A percentile compares a stretch with the other conserved stretches of the same genome.
Conservation (phyloP, 2,329 filamentous ascomycete species). For the Aspergillus clavatus region DNA sequence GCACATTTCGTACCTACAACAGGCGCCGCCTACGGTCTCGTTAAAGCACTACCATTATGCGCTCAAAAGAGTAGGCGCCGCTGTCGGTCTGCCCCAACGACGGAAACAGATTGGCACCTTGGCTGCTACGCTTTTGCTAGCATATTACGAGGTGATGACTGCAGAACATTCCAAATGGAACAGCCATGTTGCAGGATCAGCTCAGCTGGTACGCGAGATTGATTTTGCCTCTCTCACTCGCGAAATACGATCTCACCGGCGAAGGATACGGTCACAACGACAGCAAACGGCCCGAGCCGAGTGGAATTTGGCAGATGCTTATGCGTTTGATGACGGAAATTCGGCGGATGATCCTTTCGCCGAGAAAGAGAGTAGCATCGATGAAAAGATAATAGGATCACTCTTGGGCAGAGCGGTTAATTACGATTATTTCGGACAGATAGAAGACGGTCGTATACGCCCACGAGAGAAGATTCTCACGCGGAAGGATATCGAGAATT, state of each 20-base stretch:
- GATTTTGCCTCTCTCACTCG: conserved; percentile 70
- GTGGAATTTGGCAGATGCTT: conserved; percentile 12
- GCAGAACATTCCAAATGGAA: conserved; percentile 96
- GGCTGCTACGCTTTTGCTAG: conserved; percentile 80
- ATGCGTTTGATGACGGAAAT: conserved; percentile 30
- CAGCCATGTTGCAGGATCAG: conserved; percentile 80
- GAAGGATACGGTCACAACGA: conserved; percentile 37
- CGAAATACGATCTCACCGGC: conserved; percentile 63
- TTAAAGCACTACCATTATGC: conserved; percentile 90
- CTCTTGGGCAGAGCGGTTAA: conserved; percentile 55
- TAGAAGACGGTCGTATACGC: conserved; percentile 32
- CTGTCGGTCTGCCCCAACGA: conserved; percentile 63
- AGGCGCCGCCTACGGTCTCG: conserved; percentile 68
- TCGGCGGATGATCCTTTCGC: conserved; percentile 41
- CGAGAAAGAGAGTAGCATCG: conserved; percentile 46
- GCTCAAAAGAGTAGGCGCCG: conserved; percentile 69
- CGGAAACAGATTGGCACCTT: conserved; percentile 74
- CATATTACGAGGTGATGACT: conserved; percentile 90
- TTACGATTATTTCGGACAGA: conserved; percentile 54
- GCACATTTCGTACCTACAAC: conserved; percentile 79
- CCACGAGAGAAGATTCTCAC: conserved; percentile 35
- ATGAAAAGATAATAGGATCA: conserved; percentile 54
- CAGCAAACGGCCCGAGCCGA: conserved; percentile 18
- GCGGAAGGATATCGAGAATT: conserved; percentile 66
- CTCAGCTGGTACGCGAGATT: conserved; percentile 76